Conservation (phyloP, 1,139 yeast genomes). For the Lodderomyces jiufengensis region DNA sequence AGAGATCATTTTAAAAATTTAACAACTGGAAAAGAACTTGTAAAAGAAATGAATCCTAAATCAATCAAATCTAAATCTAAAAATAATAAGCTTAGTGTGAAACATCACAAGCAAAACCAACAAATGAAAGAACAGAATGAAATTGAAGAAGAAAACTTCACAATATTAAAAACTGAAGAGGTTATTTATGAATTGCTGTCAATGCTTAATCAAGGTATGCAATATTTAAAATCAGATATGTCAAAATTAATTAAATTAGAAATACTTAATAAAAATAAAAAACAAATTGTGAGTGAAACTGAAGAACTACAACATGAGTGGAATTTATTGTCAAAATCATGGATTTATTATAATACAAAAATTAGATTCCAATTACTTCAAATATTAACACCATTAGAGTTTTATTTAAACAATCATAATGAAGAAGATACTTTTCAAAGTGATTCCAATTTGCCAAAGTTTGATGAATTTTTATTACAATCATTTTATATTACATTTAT, state of each 20-base stretch:
- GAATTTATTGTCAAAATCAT: neutral
- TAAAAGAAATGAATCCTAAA: constrained; percentile 3
- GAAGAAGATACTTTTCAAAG: neutral
- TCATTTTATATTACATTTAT: neutral
- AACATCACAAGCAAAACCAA: neutral
- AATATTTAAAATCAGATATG: constrained; percentile 23
- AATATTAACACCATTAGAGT: neutral
- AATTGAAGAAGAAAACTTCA: constrained; percentile 15
- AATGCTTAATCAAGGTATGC: constrained; percentile 25
- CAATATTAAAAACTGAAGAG: constrained; percentile 33
- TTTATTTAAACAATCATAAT: neutral
- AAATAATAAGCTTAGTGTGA: constrained; percentile 1
- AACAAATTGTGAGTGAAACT: too few species aligned
- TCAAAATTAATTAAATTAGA: neutral
- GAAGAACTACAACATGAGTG: neutral
- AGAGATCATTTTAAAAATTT: constrained; percentile 21
- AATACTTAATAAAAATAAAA: too few species aligned
- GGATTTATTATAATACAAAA: constrained; percentile 1
- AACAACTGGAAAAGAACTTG: neutral
- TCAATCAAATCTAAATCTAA: constrained; percentile 3
- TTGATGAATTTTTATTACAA: neutral
- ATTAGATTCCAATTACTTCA: constrained; percentile 2
- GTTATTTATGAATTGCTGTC: constrained; percentile 27
- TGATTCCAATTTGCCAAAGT: neutral
- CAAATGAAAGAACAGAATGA: neutral